phyloP scores from a whole-genome alignment of 257 asterid species.

The Fraxinus cuspidata region DNA sequence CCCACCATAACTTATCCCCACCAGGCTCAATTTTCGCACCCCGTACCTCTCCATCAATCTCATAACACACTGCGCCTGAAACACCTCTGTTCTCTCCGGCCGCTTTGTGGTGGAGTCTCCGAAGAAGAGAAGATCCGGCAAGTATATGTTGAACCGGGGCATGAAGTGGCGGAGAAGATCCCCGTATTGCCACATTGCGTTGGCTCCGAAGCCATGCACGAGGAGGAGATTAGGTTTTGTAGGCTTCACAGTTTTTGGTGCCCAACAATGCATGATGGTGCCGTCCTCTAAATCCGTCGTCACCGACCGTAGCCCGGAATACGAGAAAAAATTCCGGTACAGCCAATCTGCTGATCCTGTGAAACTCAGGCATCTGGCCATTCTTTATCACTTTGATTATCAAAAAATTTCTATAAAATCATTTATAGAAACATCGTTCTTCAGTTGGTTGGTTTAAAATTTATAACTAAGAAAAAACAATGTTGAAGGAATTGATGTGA shows the following conservation, averaged over 20 bases:
- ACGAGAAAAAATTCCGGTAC: constrained; percentile 72
- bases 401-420: not conserved
- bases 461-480: not conserved
- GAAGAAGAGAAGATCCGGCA: constrained; percentile 88
- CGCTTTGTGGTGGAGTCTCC: constrained; percentile 69
- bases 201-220: constrained; percentile 94
- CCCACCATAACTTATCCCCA: constrained; percentile 93
- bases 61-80: constrained; percentile 82
- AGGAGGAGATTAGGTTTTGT: constrained; percentile 65
- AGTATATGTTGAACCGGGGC: constrained; percentile 84
- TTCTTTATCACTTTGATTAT: not conserved
- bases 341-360: constrained; percentile 87
- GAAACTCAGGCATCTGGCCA: constrained; percentile 73
- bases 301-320: constrained; percentile 72
- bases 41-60: constrained; percentile 62
- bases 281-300: constrained; percentile 65
- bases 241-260: constrained; percentile 54
- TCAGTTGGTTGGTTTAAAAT: not conserved
- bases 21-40: constrained; percentile 53
- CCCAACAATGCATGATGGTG: constrained; percentile 85
- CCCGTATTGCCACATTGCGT: constrained; percentile 99
- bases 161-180: constrained; percentile 72
- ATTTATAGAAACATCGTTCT: not conserved
- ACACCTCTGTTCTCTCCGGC: constrained; percentile 71
- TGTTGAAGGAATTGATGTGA: not conserved